Conservation (phyloP, 495 filamentous ascomycete species). For the Xylaria castorea region DNA sequence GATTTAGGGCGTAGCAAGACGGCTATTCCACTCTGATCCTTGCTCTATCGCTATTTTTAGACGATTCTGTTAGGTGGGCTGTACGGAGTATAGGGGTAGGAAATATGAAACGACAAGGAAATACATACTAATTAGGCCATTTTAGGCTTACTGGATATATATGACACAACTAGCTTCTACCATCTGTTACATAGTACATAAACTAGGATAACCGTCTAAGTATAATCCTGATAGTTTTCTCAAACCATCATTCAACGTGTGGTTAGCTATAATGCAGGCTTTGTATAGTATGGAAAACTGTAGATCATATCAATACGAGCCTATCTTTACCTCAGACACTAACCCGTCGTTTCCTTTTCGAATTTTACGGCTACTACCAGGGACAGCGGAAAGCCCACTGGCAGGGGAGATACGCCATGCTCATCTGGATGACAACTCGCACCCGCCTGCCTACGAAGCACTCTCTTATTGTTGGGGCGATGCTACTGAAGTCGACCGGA, state of each 20-base stretch:
- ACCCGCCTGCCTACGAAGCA: conserved; percentile 10
- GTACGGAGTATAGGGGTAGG: not conserved
- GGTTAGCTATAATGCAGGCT: not conserved
- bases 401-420: conserved; percentile 2
- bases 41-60: not conserved
- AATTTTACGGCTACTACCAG: not conserved
- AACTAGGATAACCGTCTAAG: not conserved
- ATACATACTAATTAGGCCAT: not conserved
- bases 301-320: not conserved
- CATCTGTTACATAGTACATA: not conserved
- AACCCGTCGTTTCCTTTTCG: not conserved
- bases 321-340: not conserved
- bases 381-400: not conserved
- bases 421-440: not conserved
- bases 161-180: not conserved
- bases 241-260: not conserved
- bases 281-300: not conserved
- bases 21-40: not conserved
- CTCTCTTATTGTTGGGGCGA: conserved; percentile 30
- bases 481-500: not conserved
- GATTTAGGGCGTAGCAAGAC: too few relatives aligned
- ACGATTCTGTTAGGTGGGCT: not conserved
- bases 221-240: not conserved
- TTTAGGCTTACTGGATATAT: not conserved
- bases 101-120: not conserved